These are phyloP conservation scores for Isabelozyma pseudorhagii DNA, from an alignment of 805 yeast species.

Conservation along the genomic window DNA sequence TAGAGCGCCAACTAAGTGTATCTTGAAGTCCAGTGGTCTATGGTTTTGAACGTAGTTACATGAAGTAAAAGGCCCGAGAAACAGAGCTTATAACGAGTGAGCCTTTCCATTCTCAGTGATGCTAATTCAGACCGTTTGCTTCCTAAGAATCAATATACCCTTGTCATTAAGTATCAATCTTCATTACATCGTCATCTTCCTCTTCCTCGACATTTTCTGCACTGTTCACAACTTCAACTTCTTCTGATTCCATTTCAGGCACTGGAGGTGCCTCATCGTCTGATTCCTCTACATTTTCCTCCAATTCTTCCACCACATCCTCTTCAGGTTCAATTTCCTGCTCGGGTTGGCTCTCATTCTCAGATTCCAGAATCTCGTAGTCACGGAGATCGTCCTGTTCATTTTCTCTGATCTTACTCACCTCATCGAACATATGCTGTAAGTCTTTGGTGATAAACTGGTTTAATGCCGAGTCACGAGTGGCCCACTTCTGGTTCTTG, in stretches of 20 bases:
- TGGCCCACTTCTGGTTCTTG: constrained; percentile 33
- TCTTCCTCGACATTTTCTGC: background rate
- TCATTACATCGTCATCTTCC: constrained; percentile 7
- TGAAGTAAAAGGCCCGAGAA: too few relatives aligned
- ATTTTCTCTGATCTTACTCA: constrained; percentile 23
- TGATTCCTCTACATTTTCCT: constrained; percentile 10
- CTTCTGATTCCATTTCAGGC: background rate
- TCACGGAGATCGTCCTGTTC: constrained; percentile 26
- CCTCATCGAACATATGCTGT: constrained; percentile 20
- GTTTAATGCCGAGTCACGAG: constrained; percentile 26
- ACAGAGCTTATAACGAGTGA: too few relatives aligned
- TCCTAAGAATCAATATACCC: background rate
- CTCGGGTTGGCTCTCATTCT: constrained; percentile 11
- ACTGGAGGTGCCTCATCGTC: constrained; percentile 7
- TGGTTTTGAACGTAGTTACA: too few relatives aligned
- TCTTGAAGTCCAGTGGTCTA: too few relatives aligned
- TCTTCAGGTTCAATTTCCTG: constrained; percentile 13
- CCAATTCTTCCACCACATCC: constrained; percentile 10
- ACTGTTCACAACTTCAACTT: background rate
- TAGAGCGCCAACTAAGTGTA: too few relatives aligned
- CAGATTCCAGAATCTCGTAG: constrained; percentile 10
- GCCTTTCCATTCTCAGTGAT: too few relatives aligned
- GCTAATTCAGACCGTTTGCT: background rate
- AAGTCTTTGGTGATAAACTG: constrained; percentile 27
- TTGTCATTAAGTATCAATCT: constrained; percentile 4